Percentiles rank a stretch among this genome's conserved stretches.
Conservation (phyloP, 2,329 filamentous ascomycete genomes). For the Botrytis hyacinthi region DNA sequence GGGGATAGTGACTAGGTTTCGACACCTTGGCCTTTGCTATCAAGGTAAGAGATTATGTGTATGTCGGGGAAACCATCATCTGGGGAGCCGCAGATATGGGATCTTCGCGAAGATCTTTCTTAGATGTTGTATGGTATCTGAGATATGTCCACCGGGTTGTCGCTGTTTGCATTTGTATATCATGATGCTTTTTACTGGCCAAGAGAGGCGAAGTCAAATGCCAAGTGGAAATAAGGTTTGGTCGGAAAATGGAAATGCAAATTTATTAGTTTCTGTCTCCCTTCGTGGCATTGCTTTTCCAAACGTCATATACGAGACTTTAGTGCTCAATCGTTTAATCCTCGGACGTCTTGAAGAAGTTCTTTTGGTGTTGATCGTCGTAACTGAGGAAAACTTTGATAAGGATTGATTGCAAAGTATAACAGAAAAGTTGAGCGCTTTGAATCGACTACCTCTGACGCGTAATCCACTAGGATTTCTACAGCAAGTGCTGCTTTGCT, state of each 20-base stretch:
- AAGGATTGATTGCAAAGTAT: background rate
- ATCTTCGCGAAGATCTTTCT: conserved; percentile 8
- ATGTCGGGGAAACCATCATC: background rate
- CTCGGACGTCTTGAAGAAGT: background rate
- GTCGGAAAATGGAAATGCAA: background rate
- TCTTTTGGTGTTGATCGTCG: conserved; percentile 6
- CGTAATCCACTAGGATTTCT: conserved; percentile 6
- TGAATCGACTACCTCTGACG: background rate
- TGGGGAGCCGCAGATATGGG: conserved; percentile 17
- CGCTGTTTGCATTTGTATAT: background rate
- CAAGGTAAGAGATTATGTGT: conserved; percentile 1
- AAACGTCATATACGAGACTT: conserved; percentile 5
- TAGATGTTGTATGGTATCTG: background rate
- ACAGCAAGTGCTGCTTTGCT: conserved; percentile 10
- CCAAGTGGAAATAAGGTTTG: conserved; percentile 20
- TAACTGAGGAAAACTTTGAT: background rate
- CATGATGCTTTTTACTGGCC: conserved; percentile 9
- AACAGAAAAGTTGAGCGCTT: background rate
- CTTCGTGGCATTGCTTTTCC: conserved; percentile 15
- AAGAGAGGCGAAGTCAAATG: conserved; percentile 17
- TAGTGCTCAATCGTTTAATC: background rate
- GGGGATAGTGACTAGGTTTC: background rate
- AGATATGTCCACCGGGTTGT: background rate
- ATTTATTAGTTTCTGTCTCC: background rate
- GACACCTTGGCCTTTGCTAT: background rate